These are phyloP conservation scores for Pseudisothecium myosuroides DNA, from an alignment of 225 moss, liverwort and hornwort genomes.

Conservation along the genomic window DNA sequence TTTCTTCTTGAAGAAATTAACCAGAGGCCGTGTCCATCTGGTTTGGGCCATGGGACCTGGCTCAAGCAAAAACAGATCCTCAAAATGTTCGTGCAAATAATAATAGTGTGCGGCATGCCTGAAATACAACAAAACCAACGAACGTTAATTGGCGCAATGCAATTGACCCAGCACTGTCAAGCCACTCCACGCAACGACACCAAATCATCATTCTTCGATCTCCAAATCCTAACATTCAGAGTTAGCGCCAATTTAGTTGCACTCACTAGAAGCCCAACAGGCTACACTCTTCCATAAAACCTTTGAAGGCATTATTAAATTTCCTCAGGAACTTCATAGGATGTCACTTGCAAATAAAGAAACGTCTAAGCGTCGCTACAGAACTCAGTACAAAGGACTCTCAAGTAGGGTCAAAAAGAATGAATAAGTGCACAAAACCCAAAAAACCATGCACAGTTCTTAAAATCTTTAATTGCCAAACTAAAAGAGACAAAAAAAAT, in stretches of 20 bases:
- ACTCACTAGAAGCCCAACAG: background rate
- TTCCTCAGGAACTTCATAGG: background rate
- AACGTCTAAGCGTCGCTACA: background rate
- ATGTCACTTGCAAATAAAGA: background rate
- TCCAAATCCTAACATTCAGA: background rate
- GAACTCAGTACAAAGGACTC: background rate
- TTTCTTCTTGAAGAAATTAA: background rate
- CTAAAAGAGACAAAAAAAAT: background rate
- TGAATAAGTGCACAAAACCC: background rate
- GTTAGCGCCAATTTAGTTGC: background rate
- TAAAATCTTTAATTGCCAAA: background rate
- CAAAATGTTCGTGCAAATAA: background rate
- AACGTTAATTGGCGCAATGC: background rate
- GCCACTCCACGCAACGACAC: background rate
- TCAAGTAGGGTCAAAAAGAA: background rate
- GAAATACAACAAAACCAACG: background rate
- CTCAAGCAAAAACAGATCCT: background rate
- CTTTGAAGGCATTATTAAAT: background rate
- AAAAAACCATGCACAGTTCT: background rate
- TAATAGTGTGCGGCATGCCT: background rate
- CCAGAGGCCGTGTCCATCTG: background rate
- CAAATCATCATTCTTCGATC: background rate
- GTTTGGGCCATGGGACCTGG: background rate
- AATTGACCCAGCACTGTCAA: background rate
- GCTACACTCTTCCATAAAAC: background rate